Evolutionary conservation across 2,329 filamentous ascomycete species (phyloP).

Genomic region (Penicillium sp.): DNA sequence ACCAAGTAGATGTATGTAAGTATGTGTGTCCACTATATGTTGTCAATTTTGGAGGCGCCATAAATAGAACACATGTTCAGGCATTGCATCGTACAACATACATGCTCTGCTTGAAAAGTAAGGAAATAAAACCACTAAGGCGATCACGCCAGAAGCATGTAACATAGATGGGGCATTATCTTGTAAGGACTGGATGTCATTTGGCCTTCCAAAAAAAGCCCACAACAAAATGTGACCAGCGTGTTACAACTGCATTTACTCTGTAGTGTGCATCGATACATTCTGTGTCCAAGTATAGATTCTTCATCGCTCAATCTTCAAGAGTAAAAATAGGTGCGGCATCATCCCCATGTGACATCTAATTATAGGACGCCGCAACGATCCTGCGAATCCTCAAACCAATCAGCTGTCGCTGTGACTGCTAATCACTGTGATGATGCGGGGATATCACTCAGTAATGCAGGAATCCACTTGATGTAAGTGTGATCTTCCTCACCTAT

Average conservation of each 20-base stretch:
- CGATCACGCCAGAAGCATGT: background rate
- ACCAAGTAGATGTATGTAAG: background rate
- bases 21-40: background rate
- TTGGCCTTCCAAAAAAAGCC: background rate
- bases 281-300: background rate
- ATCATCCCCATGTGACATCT: background rate
- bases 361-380: background rate
- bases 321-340: background rate
- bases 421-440: slow-evolving; percentile 4
- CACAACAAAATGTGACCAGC: background rate
- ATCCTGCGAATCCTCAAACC: background rate
- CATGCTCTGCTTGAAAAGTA: background rate
- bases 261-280: background rate
- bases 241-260: background rate
- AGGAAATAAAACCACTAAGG: background rate
- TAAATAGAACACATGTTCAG: background rate
- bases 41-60: background rate
- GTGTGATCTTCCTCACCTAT: background rate
- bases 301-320: background rate
- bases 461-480: background rate
- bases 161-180: background rate
- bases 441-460: background rate
- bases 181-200: background rate
- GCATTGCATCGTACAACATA: background rate
- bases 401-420: slow-evolving; percentile 5